Evolutionary conservation across 1,284 basidiomycete species (phyloP), one percentile per base, ranked within the genome.

Genomic region (Microbotryum lychnidis-dioicae): DNA sequence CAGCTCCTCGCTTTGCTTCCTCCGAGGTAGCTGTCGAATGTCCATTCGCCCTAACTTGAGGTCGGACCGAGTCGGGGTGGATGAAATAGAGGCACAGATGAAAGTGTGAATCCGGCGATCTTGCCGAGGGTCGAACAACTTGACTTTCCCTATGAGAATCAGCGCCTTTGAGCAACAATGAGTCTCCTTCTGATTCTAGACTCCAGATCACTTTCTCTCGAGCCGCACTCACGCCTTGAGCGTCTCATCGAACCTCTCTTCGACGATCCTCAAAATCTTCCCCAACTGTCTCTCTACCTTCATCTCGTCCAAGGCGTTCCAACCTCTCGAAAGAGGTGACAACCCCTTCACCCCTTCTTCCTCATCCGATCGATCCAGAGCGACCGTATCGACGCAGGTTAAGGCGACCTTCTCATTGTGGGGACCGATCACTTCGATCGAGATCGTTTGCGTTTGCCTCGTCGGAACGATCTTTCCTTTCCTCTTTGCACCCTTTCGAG

Each of bases 351-450:
- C 6, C 12, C 37, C 37, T 3, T 42, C 37, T 18, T 42, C 16
- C 42, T 8, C 65, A 80, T 81, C 33, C 86, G 84, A 57, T 82
- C 79, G 46, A 71, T 89, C 86, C 56, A 90, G 76, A 5, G 87
- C 87, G 31, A 87, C 87, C 2, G 88, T 89, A 71, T 90, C 87
- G 65, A 88, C 84, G 58, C 87, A 85, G 21, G 84, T 85, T 67
- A 90, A 79, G 25, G 84, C 74, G 48, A 89, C 76, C 49, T 87
- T 57, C 10, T 51, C 56, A 3, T 42, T 12, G 6, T 42, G 37
- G 16, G 37, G 37, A 12, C 37, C 37, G 14, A 42, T 42, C 6
- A 57, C 25, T 6, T 51, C 56, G 1, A 51, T 23, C 79, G 72
- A 46, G 14, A 50, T 4, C n/a, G 31, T 50, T 20, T 45, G 37